Percentiles rank a stretch among this genome's conserved stretches.
Conservation (phyloP, 805 yeast genomes). For the Candida glaebosa region DNA sequence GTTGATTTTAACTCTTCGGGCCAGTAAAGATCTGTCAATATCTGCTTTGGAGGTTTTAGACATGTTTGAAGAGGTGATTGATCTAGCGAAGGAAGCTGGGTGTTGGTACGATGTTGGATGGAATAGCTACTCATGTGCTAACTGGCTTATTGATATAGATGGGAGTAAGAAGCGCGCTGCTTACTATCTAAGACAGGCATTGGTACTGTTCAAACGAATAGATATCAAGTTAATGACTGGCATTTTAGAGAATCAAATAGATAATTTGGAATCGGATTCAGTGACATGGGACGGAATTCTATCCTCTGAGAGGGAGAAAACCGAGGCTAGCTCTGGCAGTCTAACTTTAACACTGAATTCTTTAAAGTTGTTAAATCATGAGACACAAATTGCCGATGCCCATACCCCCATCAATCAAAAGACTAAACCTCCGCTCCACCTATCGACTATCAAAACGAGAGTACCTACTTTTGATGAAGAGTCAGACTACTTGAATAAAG, state of each 20-base stretch:
- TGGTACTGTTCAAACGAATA: conserved; percentile 27
- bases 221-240: conserved; percentile 13
- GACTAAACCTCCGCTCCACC: background rate
- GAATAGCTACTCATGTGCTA: conserved; percentile 40
- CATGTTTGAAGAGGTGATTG: conserved; percentile 43
- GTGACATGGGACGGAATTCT: conserved; percentile 28
- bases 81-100: conserved; percentile 26
- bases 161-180: conserved; percentile 29
- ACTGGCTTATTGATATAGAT: conserved; percentile 27
- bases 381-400: background rate
- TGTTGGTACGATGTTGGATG: conserved; percentile 37
- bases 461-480: background rate
- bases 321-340: background rate
- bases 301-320: background rate
- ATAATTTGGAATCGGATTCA: conserved; percentile 12
- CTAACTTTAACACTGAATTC: background rate
- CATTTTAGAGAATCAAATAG: background rate
- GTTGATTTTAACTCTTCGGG: conserved; percentile 29
- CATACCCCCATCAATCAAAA: background rate
- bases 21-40: conserved; percentile 10
- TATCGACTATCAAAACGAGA: background rate
- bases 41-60: conserved; percentile 40
- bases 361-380: background rate
- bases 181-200: conserved; percentile 34
- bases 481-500: conserved; percentile 19